Conservation (phyloP, 1,139 yeast genomes). For the Zygoascus hellenicus region DNA sequence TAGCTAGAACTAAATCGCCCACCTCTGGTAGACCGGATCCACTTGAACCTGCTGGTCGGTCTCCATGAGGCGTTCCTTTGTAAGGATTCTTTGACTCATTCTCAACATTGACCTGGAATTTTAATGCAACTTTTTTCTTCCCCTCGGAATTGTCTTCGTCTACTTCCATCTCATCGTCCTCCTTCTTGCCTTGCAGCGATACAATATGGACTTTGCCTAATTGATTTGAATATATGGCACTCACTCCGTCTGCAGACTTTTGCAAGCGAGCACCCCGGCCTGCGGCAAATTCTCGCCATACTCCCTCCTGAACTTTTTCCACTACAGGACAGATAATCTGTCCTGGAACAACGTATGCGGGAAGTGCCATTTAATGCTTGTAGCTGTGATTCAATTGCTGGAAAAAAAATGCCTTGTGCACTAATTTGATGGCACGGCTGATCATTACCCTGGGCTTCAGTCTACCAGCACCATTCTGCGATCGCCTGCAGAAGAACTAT, state of each 20-base stretch:
- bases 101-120: conserved; percentile 34
- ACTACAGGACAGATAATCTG: conserved; percentile 51
- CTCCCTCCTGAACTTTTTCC: conserved; percentile 29
- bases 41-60: conserved; percentile 24
- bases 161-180: conserved; percentile 19
- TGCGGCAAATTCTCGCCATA: conserved; percentile 38
- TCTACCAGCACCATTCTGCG: too few species aligned
- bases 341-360: conserved; percentile 65
- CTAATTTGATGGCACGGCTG: not conserved
- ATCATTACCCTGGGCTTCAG: not conserved
- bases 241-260: conserved; percentile 16
- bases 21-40: conserved; percentile 62
- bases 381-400: not conserved
- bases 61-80: conserved; percentile 16
- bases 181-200: conserved; percentile 21
- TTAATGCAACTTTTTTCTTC: conserved; percentile 16
- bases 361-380: conserved; percentile 27
- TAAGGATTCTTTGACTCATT: conserved; percentile 33
- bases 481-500: too few species aligned
- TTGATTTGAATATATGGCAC: conserved; percentile 59
- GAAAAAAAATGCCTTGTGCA: not conserved
- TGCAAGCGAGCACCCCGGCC: conserved; percentile 42
- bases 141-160: conserved; percentile 17
- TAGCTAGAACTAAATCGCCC: conserved; percentile 74
- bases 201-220: conserved; percentile 48